phyloP scores from a whole-genome alignment of 805 yeast species.

The Candida xiaguanensis region DNA sequence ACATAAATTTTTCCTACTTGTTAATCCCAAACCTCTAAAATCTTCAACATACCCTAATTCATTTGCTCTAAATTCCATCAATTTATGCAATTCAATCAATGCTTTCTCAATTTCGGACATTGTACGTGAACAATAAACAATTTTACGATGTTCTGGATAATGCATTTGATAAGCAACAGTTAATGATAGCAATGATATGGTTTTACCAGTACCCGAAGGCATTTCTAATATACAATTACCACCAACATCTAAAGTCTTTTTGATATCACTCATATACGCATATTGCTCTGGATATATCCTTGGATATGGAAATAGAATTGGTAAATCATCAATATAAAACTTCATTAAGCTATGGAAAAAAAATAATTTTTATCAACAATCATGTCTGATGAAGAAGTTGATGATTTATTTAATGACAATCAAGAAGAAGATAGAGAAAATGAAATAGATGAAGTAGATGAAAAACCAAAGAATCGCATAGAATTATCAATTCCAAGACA shows the following conservation, averaged over 20 bases:
- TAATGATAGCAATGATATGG: conserved; percentile 83
- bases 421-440: conserved; percentile 13
- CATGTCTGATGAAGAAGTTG: conserved; percentile 8
- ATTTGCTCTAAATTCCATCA: conserved; percentile 81
- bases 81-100: conserved; percentile 77
- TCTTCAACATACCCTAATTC: conserved; percentile 87
- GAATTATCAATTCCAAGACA: conserved; percentile 47
- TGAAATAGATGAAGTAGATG: conserved; percentile 30
- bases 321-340: conserved; percentile 92
- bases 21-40: conserved; percentile 89
- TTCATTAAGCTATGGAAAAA: no score
- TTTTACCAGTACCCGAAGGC: conserved; percentile 99
- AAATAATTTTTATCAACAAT: background rate
- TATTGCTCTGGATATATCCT: conserved; percentile 97
- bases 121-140: conserved; percentile 97
- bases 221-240: conserved; percentile 95
- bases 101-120: conserved; percentile 99
- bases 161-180: conserved; percentile 94
- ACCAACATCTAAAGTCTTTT: conserved; percentile 89
- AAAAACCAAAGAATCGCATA: conserved; percentile 26
- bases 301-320: conserved; percentile 94
- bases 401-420: conserved; percentile 6
- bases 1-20: conserved; percentile 92
- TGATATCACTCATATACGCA: conserved; percentile 95
- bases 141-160: conserved; percentile 91